phyloP scores from a whole-genome alignment of 345 rosid species.

The Durio zibethinus region DNA sequence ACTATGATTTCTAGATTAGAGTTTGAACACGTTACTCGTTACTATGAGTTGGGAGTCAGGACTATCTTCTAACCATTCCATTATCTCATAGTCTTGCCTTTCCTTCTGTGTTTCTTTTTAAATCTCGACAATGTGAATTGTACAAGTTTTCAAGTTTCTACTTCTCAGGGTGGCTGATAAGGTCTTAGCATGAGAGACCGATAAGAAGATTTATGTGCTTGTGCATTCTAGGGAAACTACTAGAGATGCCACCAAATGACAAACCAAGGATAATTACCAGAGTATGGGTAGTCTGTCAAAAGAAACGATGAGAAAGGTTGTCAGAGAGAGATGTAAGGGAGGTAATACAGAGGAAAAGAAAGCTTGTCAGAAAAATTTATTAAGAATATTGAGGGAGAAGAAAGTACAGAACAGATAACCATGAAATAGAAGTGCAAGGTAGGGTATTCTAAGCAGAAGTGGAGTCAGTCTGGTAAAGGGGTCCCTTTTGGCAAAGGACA shows the following conservation, averaged over 20 bases:
- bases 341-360: not conserved
- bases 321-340: not conserved
- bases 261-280: not conserved
- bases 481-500: not conserved
- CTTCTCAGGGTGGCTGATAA: not conserved
- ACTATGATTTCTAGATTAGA: no score
- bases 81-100: not conserved
- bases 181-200: not conserved
- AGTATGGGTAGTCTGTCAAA: not conserved
- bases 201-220: not conserved
- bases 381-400: not conserved
- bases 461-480: not conserved
- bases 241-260: not conserved
- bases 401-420: not conserved
- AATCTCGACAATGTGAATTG: not conserved
- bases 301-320: not conserved
- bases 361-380: not conserved
- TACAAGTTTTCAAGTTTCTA: not conserved
- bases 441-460: not conserved
- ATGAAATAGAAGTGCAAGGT: not conserved
- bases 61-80: not conserved
- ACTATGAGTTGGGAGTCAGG: not conserved
- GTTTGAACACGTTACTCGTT: not conserved
- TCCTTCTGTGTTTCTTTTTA: not conserved
- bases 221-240: not conserved